phyloP scores from a whole-genome alignment of 192 early-diverging fungal species.

The Polychytrium aggregatum region DNA sequence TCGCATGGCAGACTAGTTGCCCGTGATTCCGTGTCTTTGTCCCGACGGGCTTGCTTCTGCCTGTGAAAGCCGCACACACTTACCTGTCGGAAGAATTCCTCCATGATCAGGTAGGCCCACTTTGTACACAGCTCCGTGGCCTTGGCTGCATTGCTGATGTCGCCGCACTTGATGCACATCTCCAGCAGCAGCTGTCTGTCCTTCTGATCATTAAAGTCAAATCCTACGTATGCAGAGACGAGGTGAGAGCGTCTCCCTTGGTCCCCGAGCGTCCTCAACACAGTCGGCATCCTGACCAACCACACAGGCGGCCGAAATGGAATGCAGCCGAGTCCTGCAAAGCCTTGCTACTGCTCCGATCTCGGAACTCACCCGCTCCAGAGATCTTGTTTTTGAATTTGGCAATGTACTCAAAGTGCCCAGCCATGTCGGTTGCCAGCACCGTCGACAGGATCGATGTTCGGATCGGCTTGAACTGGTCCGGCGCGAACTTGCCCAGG shows the following conservation, averaged over 20 bases:
- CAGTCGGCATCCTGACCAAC: too few relatives aligned
- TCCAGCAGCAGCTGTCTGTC: slow-evolving; percentile 34
- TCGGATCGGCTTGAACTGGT: slow-evolving; percentile 23
- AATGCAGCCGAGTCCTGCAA: neutral
- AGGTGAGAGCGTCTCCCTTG: too few relatives aligned
- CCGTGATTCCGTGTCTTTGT: too few relatives aligned
- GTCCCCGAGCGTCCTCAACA: too few relatives aligned
- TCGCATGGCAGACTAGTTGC: neutral
- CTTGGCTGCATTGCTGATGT: slow-evolving; percentile 45
- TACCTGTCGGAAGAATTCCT: slow-evolving; percentile 44
- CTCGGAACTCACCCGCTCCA: slow-evolving; percentile 8
- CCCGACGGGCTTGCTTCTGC: too few relatives aligned
- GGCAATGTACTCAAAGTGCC: slow-evolving; percentile 46
- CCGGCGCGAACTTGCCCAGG: slow-evolving; percentile 13
- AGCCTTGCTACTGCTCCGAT: neutral
- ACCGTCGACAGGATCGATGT: slow-evolving; percentile 34
- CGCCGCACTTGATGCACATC: slow-evolving; percentile 48
- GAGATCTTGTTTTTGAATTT: slow-evolving; percentile 48
- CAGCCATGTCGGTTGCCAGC: slow-evolving; percentile 42
- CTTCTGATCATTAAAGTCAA: slow-evolving; percentile 21
- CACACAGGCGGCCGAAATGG: neutral
- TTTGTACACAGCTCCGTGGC: slow-evolving; percentile 25
- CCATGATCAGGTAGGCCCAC: slow-evolving; percentile 46
- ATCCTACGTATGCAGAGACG: neutral
- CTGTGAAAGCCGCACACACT: neutral